A percentile compares a stretch with the other conserved stretches of the same genome.
Conservation (phyloP, 106 monocot genomes). For the Dioscorea dumetorum region DNA sequence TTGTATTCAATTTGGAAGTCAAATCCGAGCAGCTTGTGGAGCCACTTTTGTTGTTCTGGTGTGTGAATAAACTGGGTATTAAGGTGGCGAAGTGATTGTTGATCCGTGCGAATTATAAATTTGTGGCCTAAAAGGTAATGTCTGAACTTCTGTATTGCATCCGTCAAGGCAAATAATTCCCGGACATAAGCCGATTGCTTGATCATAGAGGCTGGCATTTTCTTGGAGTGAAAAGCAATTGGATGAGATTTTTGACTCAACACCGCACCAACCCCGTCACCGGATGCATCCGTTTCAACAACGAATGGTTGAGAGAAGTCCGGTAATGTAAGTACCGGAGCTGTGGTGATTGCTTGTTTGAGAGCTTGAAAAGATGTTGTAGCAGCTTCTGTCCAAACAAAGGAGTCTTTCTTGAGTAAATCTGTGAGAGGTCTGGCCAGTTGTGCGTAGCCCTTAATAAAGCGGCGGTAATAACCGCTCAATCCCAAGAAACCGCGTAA, state of each 20-base stretch:
- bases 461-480: not conserved
- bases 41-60: constrained; percentile 3
- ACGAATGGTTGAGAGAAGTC: constrained; percentile 4
- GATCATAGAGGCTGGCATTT: not conserved
- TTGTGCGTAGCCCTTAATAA: not conserved
- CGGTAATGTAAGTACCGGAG: not conserved
- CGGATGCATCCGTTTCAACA: constrained; percentile 6
- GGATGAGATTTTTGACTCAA: not conserved
- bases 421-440: not conserved
- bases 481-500: constrained; percentile 4
- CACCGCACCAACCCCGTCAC: not conserved
- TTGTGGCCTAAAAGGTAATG: not conserved
- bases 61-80: constrained; percentile 7
- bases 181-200: constrained; percentile 3
- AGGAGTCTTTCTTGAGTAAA: not conserved
- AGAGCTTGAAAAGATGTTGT: not conserved
- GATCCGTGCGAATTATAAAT: constrained; percentile 14
- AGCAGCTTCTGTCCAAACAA: not conserved
- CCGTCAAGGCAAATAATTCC: constrained; percentile 2
- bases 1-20: constrained; percentile 4
- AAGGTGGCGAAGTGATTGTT: constrained; percentile 2
- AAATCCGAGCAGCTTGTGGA: constrained; percentile 5
- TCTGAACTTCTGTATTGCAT: constrained; percentile 2
- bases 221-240: not conserved
- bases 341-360: not conserved